Percentiles rank a stretch among this genome's conserved stretches.
phyloP scores from a whole-genome alignment of 257 asterid species.

The Mitragyna speciosa region DNA sequence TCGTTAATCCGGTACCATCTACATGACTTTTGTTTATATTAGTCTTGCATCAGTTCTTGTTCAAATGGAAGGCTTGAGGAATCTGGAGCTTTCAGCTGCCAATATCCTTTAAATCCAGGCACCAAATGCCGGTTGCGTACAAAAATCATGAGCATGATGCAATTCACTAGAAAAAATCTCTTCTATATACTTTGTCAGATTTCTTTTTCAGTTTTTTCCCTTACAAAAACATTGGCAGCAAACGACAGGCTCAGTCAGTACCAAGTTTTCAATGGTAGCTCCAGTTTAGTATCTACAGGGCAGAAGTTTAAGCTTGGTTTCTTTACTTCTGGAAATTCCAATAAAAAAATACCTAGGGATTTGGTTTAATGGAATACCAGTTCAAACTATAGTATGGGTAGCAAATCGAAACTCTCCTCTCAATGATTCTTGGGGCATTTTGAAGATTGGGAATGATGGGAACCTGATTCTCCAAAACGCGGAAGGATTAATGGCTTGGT shows the following conservation, averaged over 20 bases:
- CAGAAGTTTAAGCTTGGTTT: constrained; percentile 27
- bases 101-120: too few species aligned
- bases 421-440: neutral
- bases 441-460: constrained; percentile 20
- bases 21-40: too few species aligned
- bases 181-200: neutral
- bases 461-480: neutral
- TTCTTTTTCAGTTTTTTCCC: neutral
- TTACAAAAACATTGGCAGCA: neutral
- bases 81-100: too few species aligned
- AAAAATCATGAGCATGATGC: neutral
- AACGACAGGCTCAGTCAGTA: constrained; percentile 1
- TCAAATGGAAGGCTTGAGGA: too few species aligned
- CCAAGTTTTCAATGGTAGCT: neutral
- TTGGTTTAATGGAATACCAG: constrained; percentile 20
- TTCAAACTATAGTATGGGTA: constrained; percentile 27
- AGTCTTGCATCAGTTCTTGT: too few species aligned
- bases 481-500: constrained; percentile 6
- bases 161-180: neutral
- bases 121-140: too few species aligned
- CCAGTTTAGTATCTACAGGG: constrained; percentile 15
- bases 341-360: constrained; percentile 27
- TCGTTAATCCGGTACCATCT: too few species aligned
- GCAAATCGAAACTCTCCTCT: constrained; percentile 24
- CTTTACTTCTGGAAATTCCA: constrained; percentile 21